These are phyloP conservation scores for Sporobolomyces roseus DNA, from an alignment of 768 basidiomycete genomes.

Conservation along the genomic window DNA sequence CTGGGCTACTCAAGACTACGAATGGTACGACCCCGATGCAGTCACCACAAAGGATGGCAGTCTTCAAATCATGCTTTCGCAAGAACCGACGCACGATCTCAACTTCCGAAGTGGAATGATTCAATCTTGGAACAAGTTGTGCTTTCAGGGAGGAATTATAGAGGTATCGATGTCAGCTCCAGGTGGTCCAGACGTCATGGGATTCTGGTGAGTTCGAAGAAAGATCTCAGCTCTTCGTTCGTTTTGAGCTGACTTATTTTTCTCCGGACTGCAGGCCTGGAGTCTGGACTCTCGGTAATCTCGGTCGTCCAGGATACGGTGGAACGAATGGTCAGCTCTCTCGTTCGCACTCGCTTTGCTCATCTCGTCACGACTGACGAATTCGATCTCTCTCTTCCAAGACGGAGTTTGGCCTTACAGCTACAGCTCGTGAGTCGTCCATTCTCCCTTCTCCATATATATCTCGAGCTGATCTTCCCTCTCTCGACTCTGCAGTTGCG, in stretches of 20 bases:
- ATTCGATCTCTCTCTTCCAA: neutral
- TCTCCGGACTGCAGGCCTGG: no score
- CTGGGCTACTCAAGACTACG: conserved; percentile 37
- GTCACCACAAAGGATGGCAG: conserved; percentile 49
- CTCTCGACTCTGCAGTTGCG: conserved; percentile 59
- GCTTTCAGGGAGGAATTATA: conserved; percentile 42
- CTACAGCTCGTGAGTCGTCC: conserved; percentile 27
- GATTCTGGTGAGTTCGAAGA: conserved; percentile 33
- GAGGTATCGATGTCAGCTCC: conserved; percentile 26
- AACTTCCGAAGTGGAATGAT: conserved; percentile 40
- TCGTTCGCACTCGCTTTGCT: no score
- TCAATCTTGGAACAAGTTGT: conserved; percentile 43
- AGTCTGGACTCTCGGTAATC: conserved; percentile 79
- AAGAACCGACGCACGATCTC: conserved; percentile 30
- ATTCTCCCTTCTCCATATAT: neutral
- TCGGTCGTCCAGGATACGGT: conserved; percentile 82
- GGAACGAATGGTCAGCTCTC: conserved; percentile 60
- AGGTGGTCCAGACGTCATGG: conserved; percentile 3
- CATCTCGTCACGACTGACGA: no score
- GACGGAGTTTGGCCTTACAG: conserved; percentile 63
- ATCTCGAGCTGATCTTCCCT: conserved; percentile 64
- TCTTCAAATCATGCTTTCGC: conserved; percentile 39
- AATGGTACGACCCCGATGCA: conserved; percentile 51
- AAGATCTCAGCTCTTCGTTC: no score
- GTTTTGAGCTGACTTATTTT: neutral